Evolutionary conservation across 2,329 filamentous ascomycete genomes (phyloP), one percentile per base, ranked within the genome.

Genomic region (Alternaria triticina): DNA sequence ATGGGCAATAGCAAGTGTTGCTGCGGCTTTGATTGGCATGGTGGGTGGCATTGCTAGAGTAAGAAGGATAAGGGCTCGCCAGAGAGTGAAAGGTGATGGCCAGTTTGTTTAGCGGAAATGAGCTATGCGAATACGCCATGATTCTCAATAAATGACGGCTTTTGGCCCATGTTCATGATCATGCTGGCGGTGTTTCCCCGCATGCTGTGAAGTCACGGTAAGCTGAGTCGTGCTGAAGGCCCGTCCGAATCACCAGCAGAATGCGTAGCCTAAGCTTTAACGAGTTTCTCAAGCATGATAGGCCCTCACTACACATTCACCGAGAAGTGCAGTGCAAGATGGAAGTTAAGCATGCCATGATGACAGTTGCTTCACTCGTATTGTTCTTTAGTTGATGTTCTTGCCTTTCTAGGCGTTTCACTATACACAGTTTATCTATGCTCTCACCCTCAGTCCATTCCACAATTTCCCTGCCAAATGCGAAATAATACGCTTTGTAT

Each of bases 1-100:
- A 5, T 66, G 59, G 57, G 52, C 58, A 6, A 27, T 69, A 12
- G 17, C 54, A 6, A 40, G 43, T 43, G 36, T 69, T 22, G 6
- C 63, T 28, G 36, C 51, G 10, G 30, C 51, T 2, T 54, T 43
- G 8, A n/a, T 20, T 17, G 51, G 51, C 27, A 25, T 30, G 13
- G n/a, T 51, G 12, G 20, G 30, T 51, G 17, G 28, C 11, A 51
- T 51, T 17, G 7, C 28, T 36, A 13, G 49, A 17, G 17, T 51
- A 20, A 36, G 28, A 28, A 51, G 49, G 20, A 51, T 17, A 36
- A 33, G 49, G 28, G 49, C 49, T 30, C 28, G 49, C 6, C 49
- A 36, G 10, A 33, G 49, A 51, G 28, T 28, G 28, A 51, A 51
- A 20, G 12, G 13, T 13, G 20, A 51, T n/a, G 36, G 17, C 30